Evolutionary conservation across 2,329 filamentous ascomycete species (phyloP).

Genomic region (Phoma sp.): DNA sequence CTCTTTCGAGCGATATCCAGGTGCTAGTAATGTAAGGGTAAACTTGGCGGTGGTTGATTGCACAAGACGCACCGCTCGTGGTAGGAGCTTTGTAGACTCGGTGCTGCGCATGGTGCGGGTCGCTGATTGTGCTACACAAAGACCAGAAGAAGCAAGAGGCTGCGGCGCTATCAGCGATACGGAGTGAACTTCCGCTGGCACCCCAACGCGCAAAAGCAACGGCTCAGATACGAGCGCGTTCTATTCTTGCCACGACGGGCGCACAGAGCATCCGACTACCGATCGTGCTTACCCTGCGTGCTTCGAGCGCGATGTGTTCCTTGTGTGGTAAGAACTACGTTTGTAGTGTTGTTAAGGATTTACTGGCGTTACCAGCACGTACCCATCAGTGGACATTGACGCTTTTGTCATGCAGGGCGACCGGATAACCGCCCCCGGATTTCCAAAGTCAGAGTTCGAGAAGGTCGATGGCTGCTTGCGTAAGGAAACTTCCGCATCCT

Average conservation of each 20-base stretch:
- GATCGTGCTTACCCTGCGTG: slow-evolving; percentile 14
- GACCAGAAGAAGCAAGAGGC: neutral
- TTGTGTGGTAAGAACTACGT: slow-evolving; percentile 10
- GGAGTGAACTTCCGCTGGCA: neutral
- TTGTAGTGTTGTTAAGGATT: slow-evolving; percentile 1
- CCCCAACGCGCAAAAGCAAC: slow-evolving; percentile 1
- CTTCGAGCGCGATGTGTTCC: slow-evolving; percentile 12
- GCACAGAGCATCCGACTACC: slow-evolving; percentile 13
- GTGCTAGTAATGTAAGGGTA: slow-evolving; percentile 9
- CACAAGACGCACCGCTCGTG: neutral
- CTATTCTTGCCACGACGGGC: slow-evolving; percentile 7
- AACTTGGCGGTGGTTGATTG: slow-evolving; percentile 7
- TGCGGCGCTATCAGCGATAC: neutral
- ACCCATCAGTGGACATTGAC: slow-evolving; percentile 1
- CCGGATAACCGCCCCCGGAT: slow-evolving; percentile 18
- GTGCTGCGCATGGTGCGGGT: slow-evolving; percentile 3
- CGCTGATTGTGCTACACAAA: slow-evolving; percentile 1
- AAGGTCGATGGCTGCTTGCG: slow-evolving; percentile 5
- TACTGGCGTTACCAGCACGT: slow-evolving; percentile 5
- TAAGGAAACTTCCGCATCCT: neutral
- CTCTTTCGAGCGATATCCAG: slow-evolving; percentile 2
- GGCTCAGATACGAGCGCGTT: neutral
- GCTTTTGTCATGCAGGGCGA: slow-evolving; percentile 11
- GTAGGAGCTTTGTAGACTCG: slow-evolving; percentile 1
- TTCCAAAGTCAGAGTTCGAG: slow-evolving; percentile 7